Evolutionary conservation across 1,284 basidiomycete genomes (phyloP).

Genomic region (Athelia psychrophila): DNA sequence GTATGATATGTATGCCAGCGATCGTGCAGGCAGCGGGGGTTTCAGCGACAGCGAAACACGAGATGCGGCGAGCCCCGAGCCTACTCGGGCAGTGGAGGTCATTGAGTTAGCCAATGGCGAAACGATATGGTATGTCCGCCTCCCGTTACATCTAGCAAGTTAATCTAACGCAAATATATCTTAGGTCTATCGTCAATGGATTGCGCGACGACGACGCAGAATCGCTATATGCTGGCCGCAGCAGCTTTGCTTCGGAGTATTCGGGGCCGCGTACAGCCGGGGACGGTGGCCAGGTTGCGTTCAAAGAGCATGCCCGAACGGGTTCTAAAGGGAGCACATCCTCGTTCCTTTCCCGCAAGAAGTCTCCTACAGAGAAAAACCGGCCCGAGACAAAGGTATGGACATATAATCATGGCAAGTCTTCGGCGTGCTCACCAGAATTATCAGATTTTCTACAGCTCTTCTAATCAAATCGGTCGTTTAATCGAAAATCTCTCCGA

Average conservation of each 20-base stretch:
- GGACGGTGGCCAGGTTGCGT: conserved; percentile 63
- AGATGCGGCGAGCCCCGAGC: conserved; percentile 29
- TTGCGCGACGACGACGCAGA: conserved; percentile 75
- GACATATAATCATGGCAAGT: conserved; percentile 5
- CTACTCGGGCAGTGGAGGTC: conserved; percentile 69
- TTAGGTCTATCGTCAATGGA: conserved; percentile 81
- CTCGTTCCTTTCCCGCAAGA: conserved; percentile 62
- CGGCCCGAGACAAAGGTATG: conserved; percentile 80
- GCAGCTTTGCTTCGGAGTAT: conserved; percentile 73
- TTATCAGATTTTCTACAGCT: conserved; percentile 73
- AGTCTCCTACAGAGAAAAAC: conserved; percentile 43
- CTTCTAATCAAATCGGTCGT: conserved; percentile 72
- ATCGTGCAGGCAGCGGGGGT: conserved; percentile 18
- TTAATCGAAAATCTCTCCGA: conserved; percentile 78
- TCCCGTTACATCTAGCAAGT: conserved; percentile 4
- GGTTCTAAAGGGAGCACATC: conserved; percentile 61
- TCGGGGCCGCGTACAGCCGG: conserved; percentile 48
- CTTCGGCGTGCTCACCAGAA: conserved; percentile 5
- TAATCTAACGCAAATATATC: conserved; percentile 8
- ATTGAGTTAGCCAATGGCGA: conserved; percentile 80
- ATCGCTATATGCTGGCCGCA: conserved; percentile 60
- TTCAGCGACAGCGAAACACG: conserved; percentile 16
- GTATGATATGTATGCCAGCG: conserved; percentile 77
- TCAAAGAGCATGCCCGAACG: conserved; percentile 70
- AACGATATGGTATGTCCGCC: conserved; percentile 64